Percentiles rank a stretch among this genome's conserved stretches.
phyloP scores from a whole-genome alignment of 2,329 filamentous ascomycete species.

The Aureobasidium sp. region DNA sequence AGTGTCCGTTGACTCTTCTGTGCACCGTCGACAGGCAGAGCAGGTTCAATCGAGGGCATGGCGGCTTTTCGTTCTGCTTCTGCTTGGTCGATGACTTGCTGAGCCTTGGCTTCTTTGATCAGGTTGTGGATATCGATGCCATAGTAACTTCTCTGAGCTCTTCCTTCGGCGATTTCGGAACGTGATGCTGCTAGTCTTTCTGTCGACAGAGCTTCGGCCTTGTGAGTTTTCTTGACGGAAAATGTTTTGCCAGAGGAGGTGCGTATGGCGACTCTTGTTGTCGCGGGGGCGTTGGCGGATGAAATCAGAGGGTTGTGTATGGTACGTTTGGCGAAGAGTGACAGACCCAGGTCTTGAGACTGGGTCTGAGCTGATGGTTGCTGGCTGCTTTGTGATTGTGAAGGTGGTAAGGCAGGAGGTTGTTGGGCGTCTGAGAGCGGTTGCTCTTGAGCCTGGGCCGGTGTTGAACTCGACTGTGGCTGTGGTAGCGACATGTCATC shows the following conservation, averaged over 20 bases:
- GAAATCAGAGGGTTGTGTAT: conserved; percentile 5
- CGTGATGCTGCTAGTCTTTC: conserved; percentile 61
- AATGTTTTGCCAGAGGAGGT: conserved; percentile 53
- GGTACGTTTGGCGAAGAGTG: conserved; percentile 7
- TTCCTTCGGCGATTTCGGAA: conserved; percentile 57
- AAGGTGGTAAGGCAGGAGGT: neutral
- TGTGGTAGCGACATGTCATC: conserved; percentile 18
- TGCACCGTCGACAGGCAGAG: conserved; percentile 9
- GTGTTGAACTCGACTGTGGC: neutral
- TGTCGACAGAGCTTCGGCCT: conserved; percentile 47
- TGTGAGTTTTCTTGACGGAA: conserved; percentile 50
- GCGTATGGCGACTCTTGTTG: conserved; percentile 20
- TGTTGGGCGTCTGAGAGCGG: neutral
- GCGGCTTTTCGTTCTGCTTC: conserved; percentile 14
- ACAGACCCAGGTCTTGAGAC: neutral
- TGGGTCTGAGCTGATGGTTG: neutral
- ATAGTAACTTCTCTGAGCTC: conserved; percentile 73
- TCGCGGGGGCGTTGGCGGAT: neutral
- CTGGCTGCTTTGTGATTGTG: neutral
- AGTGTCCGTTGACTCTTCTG: conserved; percentile 38
- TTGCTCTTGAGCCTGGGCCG: neutral
- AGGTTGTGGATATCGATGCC: conserved; percentile 86
- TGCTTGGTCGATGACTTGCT: conserved; percentile 39
- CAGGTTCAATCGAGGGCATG: conserved; percentile 37
- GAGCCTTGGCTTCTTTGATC: conserved; percentile 62